Conservation (phyloP, 78 protist species). For the Thecamonas trahens region DNA sequence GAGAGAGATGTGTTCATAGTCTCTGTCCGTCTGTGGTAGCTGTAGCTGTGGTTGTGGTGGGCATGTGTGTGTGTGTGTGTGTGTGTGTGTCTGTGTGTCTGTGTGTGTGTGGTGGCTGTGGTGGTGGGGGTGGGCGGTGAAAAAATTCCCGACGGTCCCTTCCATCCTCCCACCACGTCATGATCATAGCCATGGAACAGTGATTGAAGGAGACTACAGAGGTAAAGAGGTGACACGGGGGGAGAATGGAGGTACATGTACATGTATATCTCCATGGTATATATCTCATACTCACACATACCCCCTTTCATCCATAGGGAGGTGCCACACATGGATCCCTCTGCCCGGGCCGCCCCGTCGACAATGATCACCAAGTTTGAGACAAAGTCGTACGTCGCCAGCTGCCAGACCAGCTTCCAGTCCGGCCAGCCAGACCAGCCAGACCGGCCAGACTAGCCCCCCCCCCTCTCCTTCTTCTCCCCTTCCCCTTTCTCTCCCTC, state of each 20-base stretch:
- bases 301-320: constrained; percentile 26
- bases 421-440: not conserved
- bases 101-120: not conserved
- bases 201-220: constrained; percentile 2
- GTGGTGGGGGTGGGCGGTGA: not conserved
- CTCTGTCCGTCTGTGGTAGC: no score
- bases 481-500: not conserved
- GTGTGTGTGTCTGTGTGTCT: constrained; percentile 5
- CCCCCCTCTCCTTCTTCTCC: not conserved
- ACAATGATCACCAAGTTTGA: constrained; percentile 72
- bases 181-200: constrained; percentile 26
- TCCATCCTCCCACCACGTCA: not conserved
- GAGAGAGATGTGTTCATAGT: no score
- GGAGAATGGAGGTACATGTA: not conserved
- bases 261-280: not conserved
- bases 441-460: not conserved
- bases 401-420: not conserved
- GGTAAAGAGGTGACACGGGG: no score
- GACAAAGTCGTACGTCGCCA: constrained; percentile 27
- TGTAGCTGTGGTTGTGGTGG: no score
- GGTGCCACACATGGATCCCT: constrained; percentile 11
- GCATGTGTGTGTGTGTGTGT: not conserved
- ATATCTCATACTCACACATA: not conserved
- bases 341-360: not conserved
- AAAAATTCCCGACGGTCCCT: not conserved